Percentiles rank a stretch among this genome's conserved stretches.
phyloP scores from a whole-genome alignment of 306 rosid genomes.

The Sophora flavescens region DNA sequence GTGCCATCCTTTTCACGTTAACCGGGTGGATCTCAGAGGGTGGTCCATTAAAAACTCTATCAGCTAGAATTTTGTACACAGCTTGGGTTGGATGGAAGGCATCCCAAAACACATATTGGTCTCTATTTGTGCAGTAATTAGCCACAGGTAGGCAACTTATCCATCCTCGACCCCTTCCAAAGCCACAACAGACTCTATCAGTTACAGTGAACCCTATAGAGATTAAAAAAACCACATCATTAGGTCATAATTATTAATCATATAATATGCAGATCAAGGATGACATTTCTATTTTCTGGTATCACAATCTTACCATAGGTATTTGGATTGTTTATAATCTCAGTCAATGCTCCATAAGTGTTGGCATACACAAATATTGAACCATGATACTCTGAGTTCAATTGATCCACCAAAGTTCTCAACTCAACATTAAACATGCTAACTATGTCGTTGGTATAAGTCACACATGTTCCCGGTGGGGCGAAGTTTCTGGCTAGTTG shows the following conservation, averaged over 20 bases:
- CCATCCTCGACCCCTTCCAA: constrained; percentile 47
- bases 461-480: constrained; percentile 30
- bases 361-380: constrained; percentile 51
- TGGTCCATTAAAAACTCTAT: too few relatives aligned
- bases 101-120: too few relatives aligned
- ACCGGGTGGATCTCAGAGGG: too few relatives aligned
- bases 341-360: constrained; percentile 15
- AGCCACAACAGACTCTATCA: constrained; percentile 52
- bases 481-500: constrained; percentile 38
- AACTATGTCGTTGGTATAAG: constrained; percentile 30
- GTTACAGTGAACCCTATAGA: constrained; percentile 47
- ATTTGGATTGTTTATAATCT: constrained; percentile 27
- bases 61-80: too few relatives aligned
- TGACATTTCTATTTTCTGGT: neutral
- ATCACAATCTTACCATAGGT: constrained; percentile 46
- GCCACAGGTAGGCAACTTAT: constrained; percentile 47
- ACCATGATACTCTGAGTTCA: constrained; percentile 27
- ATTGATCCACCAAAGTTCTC: constrained; percentile 49
- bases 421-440: constrained; percentile 39
- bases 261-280: neutral
- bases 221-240: neutral
- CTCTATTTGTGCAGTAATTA: constrained; percentile 35
- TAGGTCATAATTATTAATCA: neutral
- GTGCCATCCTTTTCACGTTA: too few relatives aligned
- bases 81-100: too few relatives aligned